These are phyloP conservation scores for Heteromeles arbutifolia DNA, from an alignment of 306 rosid genomes.

Conservation along the genomic window DNA sequence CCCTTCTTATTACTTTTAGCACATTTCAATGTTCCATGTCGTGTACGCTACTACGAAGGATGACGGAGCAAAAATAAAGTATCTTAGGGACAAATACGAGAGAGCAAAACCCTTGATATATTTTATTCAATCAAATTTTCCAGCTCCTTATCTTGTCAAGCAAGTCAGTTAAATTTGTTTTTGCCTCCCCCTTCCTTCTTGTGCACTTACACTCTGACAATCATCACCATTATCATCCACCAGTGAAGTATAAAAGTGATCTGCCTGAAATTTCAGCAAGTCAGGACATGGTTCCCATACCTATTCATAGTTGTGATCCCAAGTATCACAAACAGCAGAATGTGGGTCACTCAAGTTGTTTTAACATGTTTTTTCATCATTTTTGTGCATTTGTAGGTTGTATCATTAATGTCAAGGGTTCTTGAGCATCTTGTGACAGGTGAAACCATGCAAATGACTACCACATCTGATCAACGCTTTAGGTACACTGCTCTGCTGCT, in stretches of 20 bases:
- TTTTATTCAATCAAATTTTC: neutral
- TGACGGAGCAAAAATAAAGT: neutral
- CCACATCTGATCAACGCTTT: slow-evolving; percentile 71
- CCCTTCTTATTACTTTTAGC: neutral
- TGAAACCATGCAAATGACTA: slow-evolving; percentile 95
- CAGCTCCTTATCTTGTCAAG: neutral
- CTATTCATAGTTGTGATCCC: neutral
- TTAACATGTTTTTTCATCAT: slow-evolving; percentile 12
- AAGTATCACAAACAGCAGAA: neutral
- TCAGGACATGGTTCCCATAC: neutral
- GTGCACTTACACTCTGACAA: neutral
- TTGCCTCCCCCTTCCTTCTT: neutral
- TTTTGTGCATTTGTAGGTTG: slow-evolving; percentile 53
- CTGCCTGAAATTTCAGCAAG: neutral
- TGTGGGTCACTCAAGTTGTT: neutral
- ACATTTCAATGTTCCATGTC: neutral
- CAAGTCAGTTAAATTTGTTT: neutral
- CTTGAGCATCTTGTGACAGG: slow-evolving; percentile 94
- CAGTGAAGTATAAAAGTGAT: neutral
- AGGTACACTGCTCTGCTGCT: slow-evolving; percentile 49
- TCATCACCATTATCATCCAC: neutral
- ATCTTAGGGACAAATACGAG: neutral
- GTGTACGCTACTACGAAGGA: neutral
- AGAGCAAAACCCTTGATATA: neutral
- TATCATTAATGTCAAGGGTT: slow-evolving; percentile 64